Conservation (phyloP, 257 asterid genomes). For the Nicotiana sylvestris region DNA sequence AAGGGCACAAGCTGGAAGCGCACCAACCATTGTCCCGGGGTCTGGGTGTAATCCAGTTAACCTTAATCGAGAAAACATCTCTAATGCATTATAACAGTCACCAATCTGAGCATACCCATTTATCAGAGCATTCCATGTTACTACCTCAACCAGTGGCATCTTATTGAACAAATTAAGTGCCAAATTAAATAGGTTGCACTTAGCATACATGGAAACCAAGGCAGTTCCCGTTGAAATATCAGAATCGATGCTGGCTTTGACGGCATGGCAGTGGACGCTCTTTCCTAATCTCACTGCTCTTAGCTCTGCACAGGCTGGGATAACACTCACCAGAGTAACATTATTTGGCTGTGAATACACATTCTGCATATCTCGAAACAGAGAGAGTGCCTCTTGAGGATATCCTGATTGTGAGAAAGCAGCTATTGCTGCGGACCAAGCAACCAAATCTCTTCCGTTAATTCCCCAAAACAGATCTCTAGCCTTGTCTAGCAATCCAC, state of each 20-base stretch:
- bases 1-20: conserved; percentile 37
- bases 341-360: conserved; percentile 25
- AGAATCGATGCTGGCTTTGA: conserved; percentile 21
- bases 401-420: conserved; percentile 44
- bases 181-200: conserved; percentile 20
- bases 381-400: conserved; percentile 29
- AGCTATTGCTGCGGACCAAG: conserved; percentile 41
- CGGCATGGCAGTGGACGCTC: conserved; percentile 36
- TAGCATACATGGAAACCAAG: conserved; percentile 43
- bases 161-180: conserved; percentile 26
- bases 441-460: conserved; percentile 29
- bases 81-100: conserved; percentile 21
- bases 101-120: conserved; percentile 36
- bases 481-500: conserved; percentile 33
- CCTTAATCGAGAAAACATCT: conserved; percentile 22
- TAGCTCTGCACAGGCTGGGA: conserved; percentile 38
- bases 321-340: conserved; percentile 33
- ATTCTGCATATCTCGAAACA: conserved; percentile 37
- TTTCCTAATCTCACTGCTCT: conserved; percentile 26
- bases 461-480: conserved; percentile 25
- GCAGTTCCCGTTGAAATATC: conserved; percentile 38
- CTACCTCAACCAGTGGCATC: conserved; percentile 31
- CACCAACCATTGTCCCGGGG: conserved; percentile 35
- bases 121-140: conserved; percentile 42
- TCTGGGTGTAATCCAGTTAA: conserved; percentile 31